Base-by-base conservation (phyloP, 306 rosid genomes). In the Cucumis cinereus region DNA sequence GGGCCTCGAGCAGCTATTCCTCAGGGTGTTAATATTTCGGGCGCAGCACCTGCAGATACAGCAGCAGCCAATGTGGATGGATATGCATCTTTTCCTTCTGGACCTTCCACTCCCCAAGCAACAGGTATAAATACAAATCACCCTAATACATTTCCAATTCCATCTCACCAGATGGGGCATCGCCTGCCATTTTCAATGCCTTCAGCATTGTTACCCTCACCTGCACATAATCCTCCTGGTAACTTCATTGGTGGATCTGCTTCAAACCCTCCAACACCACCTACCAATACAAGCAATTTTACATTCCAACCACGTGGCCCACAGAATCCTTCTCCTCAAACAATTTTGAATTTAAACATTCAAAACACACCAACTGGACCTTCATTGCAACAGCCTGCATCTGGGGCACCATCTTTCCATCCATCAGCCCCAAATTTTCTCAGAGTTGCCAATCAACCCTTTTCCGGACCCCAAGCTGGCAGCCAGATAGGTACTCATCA, bases 281-380 rank as follows among this genome's bases (percentile, higher is more conserved):
- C 86, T 77, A 84, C 91, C 72, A 84, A 80, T 79, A 84, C 92
- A 13, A 88, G 90, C 16, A 81, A 87, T 84, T 90, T 92, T 77
- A 87, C 90, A 69, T 94, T 92, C 79, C 96, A 82, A 63, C 85
- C 88, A 22, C 91, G 78, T 47, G 68, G 74, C 49, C 93, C 88
- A 0, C 88, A 62, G 50, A 83, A 81, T 81, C 66, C 84, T 81
- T 81, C 88, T 79, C 41, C 81, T 81, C 90, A 88, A 82, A 75
- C 69, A 52, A 64, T 71, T 72, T 78, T 85, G 50, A 83, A 81
- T 54, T 82, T 82, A 45, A 86, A 83, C 57, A 20, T 49, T 15
- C 90, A 79, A 57, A 87, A 81, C 74, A 69, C 41, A 8, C 88
- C 66, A 0, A 10, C 77, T 17, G 63, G 43, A 41, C 62, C 72